phyloP scores from a whole-genome alignment of 176 grass and related monocot species.

The Cenchrus americanus region DNA sequence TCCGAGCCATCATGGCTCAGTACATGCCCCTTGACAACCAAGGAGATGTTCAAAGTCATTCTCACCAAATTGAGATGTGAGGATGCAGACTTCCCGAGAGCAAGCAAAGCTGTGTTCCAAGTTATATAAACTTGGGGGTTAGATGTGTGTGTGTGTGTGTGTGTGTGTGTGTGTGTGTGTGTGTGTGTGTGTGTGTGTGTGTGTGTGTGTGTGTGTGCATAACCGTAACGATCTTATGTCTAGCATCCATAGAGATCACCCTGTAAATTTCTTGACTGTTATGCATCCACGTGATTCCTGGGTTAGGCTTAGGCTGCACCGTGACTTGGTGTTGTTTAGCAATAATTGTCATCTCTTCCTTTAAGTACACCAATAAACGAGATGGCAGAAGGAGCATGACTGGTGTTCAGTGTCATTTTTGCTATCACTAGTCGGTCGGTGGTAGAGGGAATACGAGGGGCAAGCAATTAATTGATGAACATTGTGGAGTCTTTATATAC shows the following conservation, averaged over 20 bases:
- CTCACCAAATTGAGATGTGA: constrained; percentile 67
- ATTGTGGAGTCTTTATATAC: too few species aligned
- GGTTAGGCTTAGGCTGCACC: constrained; percentile 11
- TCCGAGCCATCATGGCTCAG: constrained; percentile 88
- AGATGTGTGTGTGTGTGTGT: constrained; percentile 32
- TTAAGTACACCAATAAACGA: constrained; percentile 5
- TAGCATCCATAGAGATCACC: neutral
- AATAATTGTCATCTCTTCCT: constrained; percentile 14
- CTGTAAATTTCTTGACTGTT: constrained; percentile 38
- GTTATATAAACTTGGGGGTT: constrained; percentile 5
- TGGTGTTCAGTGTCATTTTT: neutral
- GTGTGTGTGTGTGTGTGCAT: constrained; percentile 38
- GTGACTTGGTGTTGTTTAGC: constrained; percentile 1
- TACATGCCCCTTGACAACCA: constrained; percentile 89
- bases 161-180: too few species aligned
- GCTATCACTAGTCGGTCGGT: neutral
- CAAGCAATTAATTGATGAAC: neutral
- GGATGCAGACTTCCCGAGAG: neutral
- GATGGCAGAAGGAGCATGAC: neutral
- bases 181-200: too few species aligned
- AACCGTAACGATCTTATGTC: neutral
- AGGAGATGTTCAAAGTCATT: constrained; percentile 58
- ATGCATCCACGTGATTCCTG: neutral
- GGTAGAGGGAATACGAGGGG: neutral
- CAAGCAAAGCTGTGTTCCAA: neutral